Conservation (phyloP, 306 rosid genomes). For the Canavalia ensiformis region DNA sequence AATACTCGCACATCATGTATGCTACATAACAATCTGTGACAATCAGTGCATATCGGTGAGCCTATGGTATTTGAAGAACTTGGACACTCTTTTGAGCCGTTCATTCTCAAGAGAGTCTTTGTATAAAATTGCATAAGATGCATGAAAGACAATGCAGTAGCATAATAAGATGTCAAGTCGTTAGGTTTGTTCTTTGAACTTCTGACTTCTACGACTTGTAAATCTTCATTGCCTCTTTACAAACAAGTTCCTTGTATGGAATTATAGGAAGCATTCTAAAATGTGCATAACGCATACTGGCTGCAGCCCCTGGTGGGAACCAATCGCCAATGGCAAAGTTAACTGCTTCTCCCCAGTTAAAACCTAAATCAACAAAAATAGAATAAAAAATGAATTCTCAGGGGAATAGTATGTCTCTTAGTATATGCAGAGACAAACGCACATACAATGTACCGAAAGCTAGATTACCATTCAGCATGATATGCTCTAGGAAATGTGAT, state of each 20-base stretch:
- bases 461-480: constrained; percentile 26
- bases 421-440: neutral
- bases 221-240: constrained; percentile 54
- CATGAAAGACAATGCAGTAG: constrained; percentile 41
- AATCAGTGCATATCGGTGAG: constrained; percentile 38
- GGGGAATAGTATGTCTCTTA: no score
- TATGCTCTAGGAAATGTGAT: constrained; percentile 52
- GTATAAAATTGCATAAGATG: constrained; percentile 47
- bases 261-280: constrained; percentile 48
- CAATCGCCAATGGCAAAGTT: constrained; percentile 53
- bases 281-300: constrained; percentile 48
- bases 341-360: constrained; percentile 61
- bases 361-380: constrained; percentile 42
- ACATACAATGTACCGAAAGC: neutral
- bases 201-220: constrained; percentile 30
- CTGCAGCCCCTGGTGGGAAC: constrained; percentile 54
- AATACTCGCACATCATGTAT: constrained; percentile 47
- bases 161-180: constrained; percentile 37
- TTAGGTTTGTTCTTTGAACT: constrained; percentile 17
- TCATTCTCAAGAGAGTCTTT: constrained; percentile 21
- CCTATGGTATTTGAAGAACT: constrained; percentile 26
- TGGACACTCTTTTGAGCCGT: neutral
- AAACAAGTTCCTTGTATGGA: constrained; percentile 60
- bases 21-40: constrained; percentile 56
- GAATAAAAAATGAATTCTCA: neutral